A percentile compares a stretch with the other conserved stretches of the same genome.
Evolutionary conservation across 805 yeast genomes (phyloP).

Genomic region (Schwanniomyces yamadae): DNA sequence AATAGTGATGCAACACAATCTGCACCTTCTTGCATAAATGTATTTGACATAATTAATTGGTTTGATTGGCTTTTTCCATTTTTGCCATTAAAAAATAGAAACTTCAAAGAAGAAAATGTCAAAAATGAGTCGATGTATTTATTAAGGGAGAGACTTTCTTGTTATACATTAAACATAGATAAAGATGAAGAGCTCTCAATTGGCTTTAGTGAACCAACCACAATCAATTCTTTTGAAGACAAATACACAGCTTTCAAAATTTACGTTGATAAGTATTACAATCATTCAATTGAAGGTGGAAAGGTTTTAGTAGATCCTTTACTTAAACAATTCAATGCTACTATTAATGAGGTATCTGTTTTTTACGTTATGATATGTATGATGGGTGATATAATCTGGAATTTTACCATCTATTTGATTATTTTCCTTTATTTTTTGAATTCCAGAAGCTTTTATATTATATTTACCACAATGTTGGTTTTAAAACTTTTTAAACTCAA

Average conservation of each 20-base stretch:
- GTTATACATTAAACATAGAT: slow-evolving; percentile 4
- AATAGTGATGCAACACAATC: not conserved
- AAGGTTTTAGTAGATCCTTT: slow-evolving; percentile 6
- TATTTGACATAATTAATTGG: not conserved
- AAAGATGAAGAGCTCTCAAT: slow-evolving; percentile 2
- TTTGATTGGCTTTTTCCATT: slow-evolving; percentile 2
- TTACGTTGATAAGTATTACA: slow-evolving; percentile 2
- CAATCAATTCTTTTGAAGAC: not conserved
- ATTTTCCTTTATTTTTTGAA: not conserved
- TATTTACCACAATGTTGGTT: no score
- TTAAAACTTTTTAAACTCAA: no score
- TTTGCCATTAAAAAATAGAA: not conserved
- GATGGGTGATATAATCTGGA: not conserved
- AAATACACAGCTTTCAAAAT: slow-evolving; percentile 2
- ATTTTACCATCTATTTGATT: slow-evolving; percentile 2
- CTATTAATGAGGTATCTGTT: slow-evolving; percentile 1
- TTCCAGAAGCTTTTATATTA: no score
- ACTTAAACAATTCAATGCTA: slow-evolving; percentile 2
- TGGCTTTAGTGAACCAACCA: not conserved
- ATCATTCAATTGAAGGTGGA: not conserved
- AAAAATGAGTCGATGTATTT: slow-evolving; percentile 2
- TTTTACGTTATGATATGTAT: not conserved
- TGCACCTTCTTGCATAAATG: not conserved
- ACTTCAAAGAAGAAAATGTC: not conserved
- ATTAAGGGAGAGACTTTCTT: slow-evolving; percentile 4